These are phyloP conservation scores for Coprinopsis sp. DNA, from an alignment of 768 basidiomycete species.

Conservation along the genomic window DNA sequence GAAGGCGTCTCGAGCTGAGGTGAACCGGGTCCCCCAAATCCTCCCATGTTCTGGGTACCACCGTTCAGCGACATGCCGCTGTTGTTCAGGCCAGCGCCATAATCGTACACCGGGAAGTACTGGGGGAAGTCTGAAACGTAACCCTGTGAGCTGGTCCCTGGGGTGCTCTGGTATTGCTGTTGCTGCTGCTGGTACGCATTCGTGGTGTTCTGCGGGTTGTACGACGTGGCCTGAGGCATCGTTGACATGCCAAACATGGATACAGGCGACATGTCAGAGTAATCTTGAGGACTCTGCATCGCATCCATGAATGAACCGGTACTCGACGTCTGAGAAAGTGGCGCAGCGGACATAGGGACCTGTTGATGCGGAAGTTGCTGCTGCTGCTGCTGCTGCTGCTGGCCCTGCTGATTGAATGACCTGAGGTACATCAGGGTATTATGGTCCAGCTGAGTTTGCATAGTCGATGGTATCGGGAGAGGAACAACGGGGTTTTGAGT, in stretches of 20 bases:
- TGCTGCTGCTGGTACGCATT: constrained; percentile 26
- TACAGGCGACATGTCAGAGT: constrained; percentile 38
- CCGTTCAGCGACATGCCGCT: too few species aligned
- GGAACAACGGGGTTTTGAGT: constrained; percentile 71
- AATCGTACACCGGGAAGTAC: constrained; percentile 77
- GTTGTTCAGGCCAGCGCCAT: constrained; percentile 36
- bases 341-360: too few species aligned
- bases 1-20: constrained; percentile 9
- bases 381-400: constrained; percentile 17
- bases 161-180: constrained; percentile 12
- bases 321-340: constrained; percentile 6
- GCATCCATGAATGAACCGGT: constrained; percentile 1
- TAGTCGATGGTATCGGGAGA: constrained; percentile 51
- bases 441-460: constrained; percentile 51
- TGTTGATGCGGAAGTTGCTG: constrained; percentile 10
- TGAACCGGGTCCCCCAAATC: constrained; percentile 3
- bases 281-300: constrained; percentile 20
- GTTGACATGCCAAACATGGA: constrained; percentile 44
- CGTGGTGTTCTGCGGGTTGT: constrained; percentile 28
- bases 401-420: constrained; percentile 38
- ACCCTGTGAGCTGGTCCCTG: background rate
- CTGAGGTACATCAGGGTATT: constrained; percentile 65
- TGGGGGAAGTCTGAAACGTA: constrained; percentile 42
- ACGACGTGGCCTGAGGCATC: constrained; percentile 30
- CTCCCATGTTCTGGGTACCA: too few species aligned